Percentiles rank a stretch among this genome's conserved stretches.
These are phyloP conservation scores for Tetracladium marchalianum DNA, from an alignment of 495 filamentous ascomycete species.

Conservation along the genomic window DNA sequence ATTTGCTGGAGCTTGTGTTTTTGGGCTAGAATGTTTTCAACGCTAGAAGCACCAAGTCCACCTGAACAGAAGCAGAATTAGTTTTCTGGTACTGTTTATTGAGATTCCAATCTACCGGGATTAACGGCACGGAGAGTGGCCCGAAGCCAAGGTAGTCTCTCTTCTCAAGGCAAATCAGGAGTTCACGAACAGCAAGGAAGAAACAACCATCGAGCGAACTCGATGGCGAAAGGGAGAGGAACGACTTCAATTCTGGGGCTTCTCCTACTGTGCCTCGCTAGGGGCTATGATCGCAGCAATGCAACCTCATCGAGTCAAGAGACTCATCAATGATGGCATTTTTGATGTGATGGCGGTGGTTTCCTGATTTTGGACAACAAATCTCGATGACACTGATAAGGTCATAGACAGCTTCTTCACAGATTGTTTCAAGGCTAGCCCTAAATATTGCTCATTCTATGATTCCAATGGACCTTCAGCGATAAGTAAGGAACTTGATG, in stretches of 20 bases:
- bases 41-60: no score
- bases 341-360: constrained; percentile 35
- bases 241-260: constrained; percentile 48
- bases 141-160: constrained; percentile 1
- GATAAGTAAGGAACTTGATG: no score
- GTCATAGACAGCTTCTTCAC: constrained; percentile 30
- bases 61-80: no score
- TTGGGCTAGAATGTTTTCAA: no score
- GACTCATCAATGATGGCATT: constrained; percentile 38
- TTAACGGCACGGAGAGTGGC: constrained; percentile 29
- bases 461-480: neutral
- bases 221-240: constrained; percentile 1
- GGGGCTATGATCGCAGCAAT: constrained; percentile 42
- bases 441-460: constrained; percentile 25
- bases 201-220: neutral
- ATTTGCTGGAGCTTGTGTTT: no score
- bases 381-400: constrained; percentile 5
- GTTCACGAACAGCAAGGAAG: neutral
- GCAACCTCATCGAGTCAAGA: constrained; percentile 32
- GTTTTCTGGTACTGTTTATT: constrained; percentile 37
- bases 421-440: constrained; percentile 41
- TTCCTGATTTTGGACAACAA: constrained; percentile 20
- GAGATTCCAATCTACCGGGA: no score
- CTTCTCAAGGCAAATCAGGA: neutral
- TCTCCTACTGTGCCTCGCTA: constrained; percentile 57